Evolutionary conservation across 495 filamentous ascomycete species (phyloP).

Genomic region (Trichoderma erinaceum): DNA sequence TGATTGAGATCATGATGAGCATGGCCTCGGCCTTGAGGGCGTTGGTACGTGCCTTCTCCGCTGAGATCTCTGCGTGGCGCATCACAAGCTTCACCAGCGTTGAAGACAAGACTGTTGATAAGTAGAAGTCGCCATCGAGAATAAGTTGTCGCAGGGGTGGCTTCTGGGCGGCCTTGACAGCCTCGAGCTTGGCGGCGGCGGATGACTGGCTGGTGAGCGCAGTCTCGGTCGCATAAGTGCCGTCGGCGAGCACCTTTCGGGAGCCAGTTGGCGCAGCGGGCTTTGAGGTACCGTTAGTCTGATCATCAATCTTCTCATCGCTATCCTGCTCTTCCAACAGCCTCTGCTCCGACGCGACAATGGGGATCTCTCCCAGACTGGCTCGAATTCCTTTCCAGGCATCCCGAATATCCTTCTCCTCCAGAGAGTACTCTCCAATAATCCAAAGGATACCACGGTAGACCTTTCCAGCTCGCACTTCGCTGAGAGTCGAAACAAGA

Average conservation of each 20-base stretch:
- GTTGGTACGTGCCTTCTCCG: slow-evolving; percentile 82
- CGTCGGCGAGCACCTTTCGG: slow-evolving; percentile 87
- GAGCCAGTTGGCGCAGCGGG: slow-evolving; percentile 71
- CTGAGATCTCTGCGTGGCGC: slow-evolving; percentile 91
- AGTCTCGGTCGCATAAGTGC: slow-evolving; percentile 94
- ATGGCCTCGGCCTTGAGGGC: slow-evolving; percentile 94
- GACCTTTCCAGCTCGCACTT: slow-evolving; percentile 95
- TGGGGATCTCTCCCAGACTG: slow-evolving; percentile 95
- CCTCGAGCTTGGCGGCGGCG: slow-evolving; percentile 84
- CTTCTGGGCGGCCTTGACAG: slow-evolving; percentile 94
- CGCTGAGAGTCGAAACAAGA: slow-evolving; percentile 82
- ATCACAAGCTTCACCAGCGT: slow-evolving; percentile 97
- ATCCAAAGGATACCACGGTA: slow-evolving; percentile 97
- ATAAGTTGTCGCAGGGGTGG: slow-evolving; percentile 93
- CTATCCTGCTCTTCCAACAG: slow-evolving; percentile 62
- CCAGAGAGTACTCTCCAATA: slow-evolving; percentile 92
- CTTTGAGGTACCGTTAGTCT: slow-evolving; percentile 77
- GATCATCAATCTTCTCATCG: slow-evolving; percentile 56
- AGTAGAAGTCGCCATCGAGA: slow-evolving; percentile 93
- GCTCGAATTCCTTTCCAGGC: slow-evolving; percentile 95
- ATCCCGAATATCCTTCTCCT: slow-evolving; percentile 88
- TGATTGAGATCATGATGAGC: slow-evolving; percentile 98
- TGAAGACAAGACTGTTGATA: slow-evolving; percentile 89
- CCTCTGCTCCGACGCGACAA: slow-evolving; percentile 90
- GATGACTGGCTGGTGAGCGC: slow-evolving; percentile 90